Evolutionary conservation across 805 yeast genomes (phyloP).

Genomic region (Wickerhamomyces bisporus): DNA sequence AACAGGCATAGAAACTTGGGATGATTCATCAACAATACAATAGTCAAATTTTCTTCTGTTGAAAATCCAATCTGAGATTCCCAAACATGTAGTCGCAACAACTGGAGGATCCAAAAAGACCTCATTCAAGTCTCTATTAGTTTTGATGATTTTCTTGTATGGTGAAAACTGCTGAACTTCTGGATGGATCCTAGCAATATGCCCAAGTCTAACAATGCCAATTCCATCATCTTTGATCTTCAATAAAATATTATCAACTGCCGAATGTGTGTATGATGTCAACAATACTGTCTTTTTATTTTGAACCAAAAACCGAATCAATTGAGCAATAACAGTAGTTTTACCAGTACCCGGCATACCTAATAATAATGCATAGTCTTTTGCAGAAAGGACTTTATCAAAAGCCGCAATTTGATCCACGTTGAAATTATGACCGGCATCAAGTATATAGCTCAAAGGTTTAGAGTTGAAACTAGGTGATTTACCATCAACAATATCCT

Average conservation of each 20-base stretch:
- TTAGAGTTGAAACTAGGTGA: constrained; percentile 25
- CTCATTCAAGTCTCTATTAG: constrained; percentile 40
- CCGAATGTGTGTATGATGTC: constrained; percentile 90
- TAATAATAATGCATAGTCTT: constrained; percentile 74
- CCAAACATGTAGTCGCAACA: constrained; percentile 87
- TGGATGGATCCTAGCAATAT: constrained; percentile 53
- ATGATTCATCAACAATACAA: constrained; percentile 94
- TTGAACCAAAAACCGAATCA: constrained; percentile 56
- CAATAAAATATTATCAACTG: constrained; percentile 86
- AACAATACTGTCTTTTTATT: constrained; percentile 65
- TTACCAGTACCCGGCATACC: constrained; percentile 99
- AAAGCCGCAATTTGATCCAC: constrained; percentile 69
- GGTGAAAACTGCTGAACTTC: constrained; percentile 52
- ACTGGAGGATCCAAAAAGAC: constrained; percentile 56
- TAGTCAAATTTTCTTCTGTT: constrained; percentile 66
- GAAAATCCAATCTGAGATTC: constrained; percentile 62
- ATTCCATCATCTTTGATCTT: constrained; percentile 51
- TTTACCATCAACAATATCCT: constrained; percentile 28
- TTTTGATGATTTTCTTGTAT: constrained; percentile 31
- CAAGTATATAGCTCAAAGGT: constrained; percentile 19
- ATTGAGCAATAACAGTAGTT: constrained; percentile 79
- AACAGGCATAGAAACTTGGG: constrained; percentile 89
- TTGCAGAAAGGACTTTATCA: constrained; percentile 52
- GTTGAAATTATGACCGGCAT: constrained; percentile 40
- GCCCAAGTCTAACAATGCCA: constrained; percentile 65